A percentile compares a stretch with the other conserved stretches of the same genome.
These are phyloP conservation scores for Pseudocercospora crystallina DNA, from an alignment of 2,329 filamentous ascomycete genomes.

Conservation along the genomic window DNA sequence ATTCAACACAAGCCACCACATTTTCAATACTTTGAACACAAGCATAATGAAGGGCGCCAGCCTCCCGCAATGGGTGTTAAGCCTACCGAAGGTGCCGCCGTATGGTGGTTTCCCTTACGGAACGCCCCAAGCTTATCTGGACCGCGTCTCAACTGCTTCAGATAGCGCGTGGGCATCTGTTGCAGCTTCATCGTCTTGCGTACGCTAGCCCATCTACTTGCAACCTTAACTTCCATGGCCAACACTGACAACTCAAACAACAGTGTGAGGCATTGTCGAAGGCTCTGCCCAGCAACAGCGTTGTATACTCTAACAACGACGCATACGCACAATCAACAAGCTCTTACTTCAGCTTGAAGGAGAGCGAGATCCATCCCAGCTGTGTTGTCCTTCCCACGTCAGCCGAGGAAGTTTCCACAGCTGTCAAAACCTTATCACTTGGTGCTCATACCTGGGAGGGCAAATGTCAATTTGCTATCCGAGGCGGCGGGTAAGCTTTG, in stretches of 20 bases:
- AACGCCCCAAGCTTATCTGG: too few relatives aligned
- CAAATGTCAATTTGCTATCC: conserved; percentile 25
- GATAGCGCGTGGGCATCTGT: conserved; percentile 2
- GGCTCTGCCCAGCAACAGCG: conserved; percentile 3
- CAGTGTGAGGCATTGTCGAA: conserved; percentile 9
- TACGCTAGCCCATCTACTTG: background rate
- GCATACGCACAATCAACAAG: conserved; percentile 22
- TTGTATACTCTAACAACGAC: conserved; percentile 10
- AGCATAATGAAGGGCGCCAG: background rate
- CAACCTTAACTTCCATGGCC: background rate
- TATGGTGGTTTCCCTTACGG: background rate
- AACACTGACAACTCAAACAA: background rate
- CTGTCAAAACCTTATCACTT: conserved; percentile 9
- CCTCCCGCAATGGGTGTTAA: background rate
- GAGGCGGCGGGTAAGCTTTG: conserved; percentile 2
- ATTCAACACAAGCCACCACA: too few relatives aligned
- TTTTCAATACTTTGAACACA: too few relatives aligned
- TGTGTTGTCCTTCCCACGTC: conserved; percentile 23
- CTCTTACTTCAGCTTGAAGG: conserved; percentile 27
- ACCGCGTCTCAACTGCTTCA: background rate
- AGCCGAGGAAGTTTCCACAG: conserved; percentile 19
- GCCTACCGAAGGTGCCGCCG: background rate
- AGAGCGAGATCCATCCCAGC: conserved; percentile 15
- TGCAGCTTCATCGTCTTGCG: conserved; percentile 5
- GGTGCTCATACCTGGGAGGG: conserved; percentile 16